phyloP scores from a whole-genome alignment of 2,329 filamentous ascomycete genomes.

The Cytospora mali region DNA sequence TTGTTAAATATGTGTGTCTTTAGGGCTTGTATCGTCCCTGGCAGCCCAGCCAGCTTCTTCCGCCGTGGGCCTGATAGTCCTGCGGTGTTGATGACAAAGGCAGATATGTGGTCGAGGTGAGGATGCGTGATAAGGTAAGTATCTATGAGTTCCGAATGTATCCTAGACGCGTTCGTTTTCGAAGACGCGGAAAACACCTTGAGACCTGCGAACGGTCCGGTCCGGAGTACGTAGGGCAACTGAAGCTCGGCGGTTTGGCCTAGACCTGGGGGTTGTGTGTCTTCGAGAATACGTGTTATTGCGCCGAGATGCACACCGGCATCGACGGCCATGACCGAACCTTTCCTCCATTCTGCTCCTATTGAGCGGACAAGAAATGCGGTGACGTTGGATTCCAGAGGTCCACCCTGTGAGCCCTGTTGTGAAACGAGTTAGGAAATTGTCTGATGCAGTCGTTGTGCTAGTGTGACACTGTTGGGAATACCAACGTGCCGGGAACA shows the following conservation, averaged over 20 bases:
- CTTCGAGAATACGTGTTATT: constrained; percentile 77
- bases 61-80: constrained; percentile 77
- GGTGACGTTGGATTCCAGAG: constrained; percentile 85
- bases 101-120: constrained; percentile 93
- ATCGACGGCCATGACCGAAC: constrained; percentile 89
- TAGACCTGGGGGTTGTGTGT: constrained; percentile 46
- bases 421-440: constrained; percentile 34
- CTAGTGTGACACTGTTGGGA: constrained; percentile 5
- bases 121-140: constrained; percentile 94
- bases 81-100: constrained; percentile 91
- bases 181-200: constrained; percentile 67
- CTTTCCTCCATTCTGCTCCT: constrained; percentile 75
- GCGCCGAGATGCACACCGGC: constrained; percentile 86
- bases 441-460: constrained; percentile 15
- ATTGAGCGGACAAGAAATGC: constrained; percentile 85
- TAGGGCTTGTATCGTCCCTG: constrained; percentile 87
- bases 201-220: constrained; percentile 80
- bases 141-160: constrained; percentile 79
- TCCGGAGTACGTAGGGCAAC: constrained; percentile 58
- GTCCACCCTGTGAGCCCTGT: constrained; percentile 87
- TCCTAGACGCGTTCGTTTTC: constrained; percentile 76
- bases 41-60: constrained; percentile 84
- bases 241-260: constrained; percentile 37
- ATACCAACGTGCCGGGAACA: constrained; percentile 4
- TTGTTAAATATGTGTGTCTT: constrained; percentile 98